Evolutionary conservation across 2,329 filamentous ascomycete genomes (phyloP), one percentile per base, ranked within the genome.

Genomic region (Magnaporthiopsis poae): DNA sequence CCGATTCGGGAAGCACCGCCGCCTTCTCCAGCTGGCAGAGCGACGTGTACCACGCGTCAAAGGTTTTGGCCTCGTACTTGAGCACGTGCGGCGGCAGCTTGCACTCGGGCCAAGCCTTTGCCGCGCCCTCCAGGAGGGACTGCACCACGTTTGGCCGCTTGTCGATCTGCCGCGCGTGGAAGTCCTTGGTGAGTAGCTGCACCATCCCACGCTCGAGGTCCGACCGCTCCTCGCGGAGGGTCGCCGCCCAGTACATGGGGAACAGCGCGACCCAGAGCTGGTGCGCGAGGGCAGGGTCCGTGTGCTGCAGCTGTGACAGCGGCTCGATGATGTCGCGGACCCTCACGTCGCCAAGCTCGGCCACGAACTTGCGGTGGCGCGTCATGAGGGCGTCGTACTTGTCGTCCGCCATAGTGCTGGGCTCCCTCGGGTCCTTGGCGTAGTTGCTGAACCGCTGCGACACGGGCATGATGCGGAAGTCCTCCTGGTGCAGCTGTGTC

Each of bases 31-130:
- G 86, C 72, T 95, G 93, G 18, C 90, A 88, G 29, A 96, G 84
- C 18, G 91, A 91, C n/a, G 92, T 93, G 75, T 99, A 99, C 96
- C 95, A 99, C 0, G 90, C 91, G 76, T 97, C 93, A 74, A 96
- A 99, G 0, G 92, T 96, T 75, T 91, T 91, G 27, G 92, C 94
- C 66, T 96, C 85, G 72, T 93, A 98, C 75, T 99, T 99, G 79
- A 99, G 87, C 56, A 98, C 92, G 73, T 99, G 95, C 0, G 95
- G 92, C 8, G 95, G 95, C 64, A 99, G 88, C 77, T 95, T 96
- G 78, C 95, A 96, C 29, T 91, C 86, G 0, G 95, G 94, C 79
- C 85, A 90, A 1, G 93, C 88, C 72, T 89, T 90, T 18, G 93
- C 91, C 52, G 91, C 90, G 60, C 92, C 95, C 72, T 96, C 91